Base-by-base conservation (phyloP, 768 basidiomycete genomes). In the Kwoniella mangroviensis region DNA sequence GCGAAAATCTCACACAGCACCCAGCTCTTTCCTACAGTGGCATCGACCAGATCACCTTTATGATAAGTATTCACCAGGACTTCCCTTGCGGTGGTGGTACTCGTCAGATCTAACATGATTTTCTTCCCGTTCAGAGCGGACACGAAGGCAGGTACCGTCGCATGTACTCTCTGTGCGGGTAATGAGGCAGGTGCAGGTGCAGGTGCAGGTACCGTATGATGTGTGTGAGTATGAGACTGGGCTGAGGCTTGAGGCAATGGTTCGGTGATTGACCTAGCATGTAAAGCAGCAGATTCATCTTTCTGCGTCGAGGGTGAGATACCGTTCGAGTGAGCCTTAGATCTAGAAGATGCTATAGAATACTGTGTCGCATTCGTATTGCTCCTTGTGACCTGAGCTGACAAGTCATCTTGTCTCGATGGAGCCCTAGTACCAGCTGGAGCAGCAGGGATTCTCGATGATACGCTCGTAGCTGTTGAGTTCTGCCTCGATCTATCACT, bases 1-100 rank as follows among this genome's bases (percentile, higher is more conserved):
- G 92, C 91, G 42, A 92, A 92, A 34, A 95, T 83, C 84, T 98
- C 96, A 81, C 88, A 95, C 34, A 98, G 81, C 87, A 94, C 93
- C 92, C 93, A 97, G 6, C 88, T 89, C 41, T 74, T 76, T 19
- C 77, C 82, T 4, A 86, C 89, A n/a, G 83, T 85, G 0, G 87
- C 88, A 2, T 69, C 75, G 10, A 83, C 84, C 21, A 96, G 82
- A 65, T 88, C 87, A 12, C 91, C 92, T 77, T 90, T 88, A 19
- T 83, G 83, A 52, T 90, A 88, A 28, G 94, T 85, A 77, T 88
- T 84, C 13, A 86, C 84, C 64, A 96, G 82, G 6, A 95, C 88
- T 65, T 93, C 91, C 43, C 88, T 86, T 10, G 92, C 92, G 28
- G 85, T 89, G 1, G 91, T 95, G 11, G 83, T 81, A 13, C 89